Conservation (phyloP, 2,329 filamentous ascomycete genomes). For the Orbilia brochopaga region DNA sequence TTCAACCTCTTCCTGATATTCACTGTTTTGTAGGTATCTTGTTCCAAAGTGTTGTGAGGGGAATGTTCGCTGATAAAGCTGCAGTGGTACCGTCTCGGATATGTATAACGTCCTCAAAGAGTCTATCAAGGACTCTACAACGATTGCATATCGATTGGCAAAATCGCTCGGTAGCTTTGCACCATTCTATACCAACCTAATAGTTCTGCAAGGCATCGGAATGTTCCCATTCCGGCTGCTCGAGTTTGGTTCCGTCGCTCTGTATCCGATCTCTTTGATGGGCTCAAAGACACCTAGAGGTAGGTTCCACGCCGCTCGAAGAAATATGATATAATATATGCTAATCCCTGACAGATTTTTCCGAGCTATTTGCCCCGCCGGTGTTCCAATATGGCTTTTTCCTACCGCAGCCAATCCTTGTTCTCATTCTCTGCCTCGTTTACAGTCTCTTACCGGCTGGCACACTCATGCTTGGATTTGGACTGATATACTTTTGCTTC, state of each 20-base stretch:
- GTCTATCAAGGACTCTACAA: slow-evolving; percentile 77
- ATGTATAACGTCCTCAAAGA: slow-evolving; percentile 76
- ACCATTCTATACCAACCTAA: slow-evolving; percentile 74
- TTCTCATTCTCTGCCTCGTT: slow-evolving; percentile 93
- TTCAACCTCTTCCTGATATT: slow-evolving; percentile 99
- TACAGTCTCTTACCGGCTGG: slow-evolving; percentile 86
- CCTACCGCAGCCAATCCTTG: slow-evolving; percentile 85
- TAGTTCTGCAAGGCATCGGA: slow-evolving; percentile 91
- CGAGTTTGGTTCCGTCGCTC: slow-evolving; percentile 81
- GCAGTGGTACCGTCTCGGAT: slow-evolving; percentile 71
- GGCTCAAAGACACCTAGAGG: slow-evolving; percentile 81
- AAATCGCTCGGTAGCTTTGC: slow-evolving; percentile 74
- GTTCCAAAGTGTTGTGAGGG: not conserved
- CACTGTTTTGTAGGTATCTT: slow-evolving; percentile 69
- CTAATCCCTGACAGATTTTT: slow-evolving; percentile 67
- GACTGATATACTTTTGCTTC: slow-evolving; percentile 79
- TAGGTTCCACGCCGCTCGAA: slow-evolving; percentile 52
- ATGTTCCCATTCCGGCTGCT: slow-evolving; percentile 90
- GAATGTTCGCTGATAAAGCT: not conserved
- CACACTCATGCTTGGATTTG: slow-evolving; percentile 80
- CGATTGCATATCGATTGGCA: slow-evolving; percentile 77
- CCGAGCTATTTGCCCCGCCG: slow-evolving; percentile 79
- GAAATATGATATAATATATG: slow-evolving; percentile 14
- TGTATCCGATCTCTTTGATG: slow-evolving; percentile 81
- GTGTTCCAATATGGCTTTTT: slow-evolving; percentile 96